Percentiles rank a stretch among this genome's conserved stretches.
Evolutionary conservation across 352 stramenopile species (phyloP).

Genomic region (Phytophthora kernoviae): DNA sequence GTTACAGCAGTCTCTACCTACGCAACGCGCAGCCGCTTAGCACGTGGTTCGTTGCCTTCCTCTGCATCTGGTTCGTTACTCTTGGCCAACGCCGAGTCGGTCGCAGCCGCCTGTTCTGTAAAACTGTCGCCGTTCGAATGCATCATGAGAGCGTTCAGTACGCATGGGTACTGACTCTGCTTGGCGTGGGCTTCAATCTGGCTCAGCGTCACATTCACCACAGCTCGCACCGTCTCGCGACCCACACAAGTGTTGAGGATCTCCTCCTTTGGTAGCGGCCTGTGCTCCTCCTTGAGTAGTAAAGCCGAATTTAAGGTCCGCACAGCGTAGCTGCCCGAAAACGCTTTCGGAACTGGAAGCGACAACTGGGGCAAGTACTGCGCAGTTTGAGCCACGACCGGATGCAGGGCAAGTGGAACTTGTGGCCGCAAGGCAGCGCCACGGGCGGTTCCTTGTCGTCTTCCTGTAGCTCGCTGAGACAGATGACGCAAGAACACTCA

Average conservation of each 20-base stretch:
- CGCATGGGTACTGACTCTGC: conserved; percentile 75
- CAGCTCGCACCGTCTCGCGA: conserved; percentile 64
- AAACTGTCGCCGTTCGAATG: conserved; percentile 76
- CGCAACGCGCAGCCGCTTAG: conserved; percentile 35
- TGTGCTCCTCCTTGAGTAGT: conserved; percentile 69
- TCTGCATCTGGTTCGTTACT: conserved; percentile 25
- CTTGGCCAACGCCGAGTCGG: conserved; percentile 53
- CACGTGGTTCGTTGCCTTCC: conserved; percentile 21
- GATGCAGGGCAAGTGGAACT: conserved; percentile 94
- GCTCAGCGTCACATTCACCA: conserved; percentile 84
- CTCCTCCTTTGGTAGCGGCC: conserved; percentile 52
- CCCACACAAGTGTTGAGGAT: conserved; percentile 63
- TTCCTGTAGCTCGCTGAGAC: conserved; percentile 80
- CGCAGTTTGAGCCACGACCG: conserved; percentile 93
- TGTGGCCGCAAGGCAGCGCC: conserved; percentile 90
- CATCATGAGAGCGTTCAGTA: conserved; percentile 85
- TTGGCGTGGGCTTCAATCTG: conserved; percentile 60
- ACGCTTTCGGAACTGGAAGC: conserved; percentile 90
- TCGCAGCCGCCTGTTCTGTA: conserved; percentile 33
- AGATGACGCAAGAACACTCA: conserved; percentile 88
- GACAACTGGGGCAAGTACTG: conserved; percentile 93
- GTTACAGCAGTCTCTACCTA: conserved; percentile 19
- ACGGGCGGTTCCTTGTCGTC: conserved; percentile 64
- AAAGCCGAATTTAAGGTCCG: conserved; percentile 82
- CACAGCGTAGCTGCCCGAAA: conserved; percentile 79